Percentiles rank a stretch among this genome's conserved stretches.
Conservation (phyloP, 2,329 filamentous ascomycete genomes). For the Xylariales sp. region DNA sequence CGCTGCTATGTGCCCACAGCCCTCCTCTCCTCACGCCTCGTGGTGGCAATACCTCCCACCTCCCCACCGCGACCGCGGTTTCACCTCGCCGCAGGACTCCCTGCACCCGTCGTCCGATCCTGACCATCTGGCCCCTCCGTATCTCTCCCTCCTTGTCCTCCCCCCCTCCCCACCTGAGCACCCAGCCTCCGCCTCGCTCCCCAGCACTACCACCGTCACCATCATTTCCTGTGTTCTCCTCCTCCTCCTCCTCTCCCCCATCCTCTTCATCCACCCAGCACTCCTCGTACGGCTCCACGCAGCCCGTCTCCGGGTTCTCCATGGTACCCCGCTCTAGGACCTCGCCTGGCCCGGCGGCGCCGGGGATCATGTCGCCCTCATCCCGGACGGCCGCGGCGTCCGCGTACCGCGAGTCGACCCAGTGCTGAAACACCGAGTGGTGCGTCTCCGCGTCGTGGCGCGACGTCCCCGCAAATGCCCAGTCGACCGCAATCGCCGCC, state of each 20-base stretch:
- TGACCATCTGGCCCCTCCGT: conserved; percentile 2
- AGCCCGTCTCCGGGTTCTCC: conserved; percentile 51
- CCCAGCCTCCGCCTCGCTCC: conserved; percentile 1
- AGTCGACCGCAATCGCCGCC: conserved; percentile 35
- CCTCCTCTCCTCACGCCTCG: not conserved
- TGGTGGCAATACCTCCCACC: too few species aligned
- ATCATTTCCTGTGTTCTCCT: not conserved
- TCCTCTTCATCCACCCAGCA: conserved; percentile 10
- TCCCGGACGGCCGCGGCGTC: conserved; percentile 37
- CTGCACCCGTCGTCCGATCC: conserved; percentile 2
- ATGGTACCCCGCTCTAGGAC: conserved; percentile 55
- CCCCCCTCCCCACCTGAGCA: conserved; percentile 3
- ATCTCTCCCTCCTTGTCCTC: not conserved
- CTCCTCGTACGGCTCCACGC: conserved; percentile 8
- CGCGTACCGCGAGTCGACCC: conserved; percentile 50
- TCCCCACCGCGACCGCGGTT: not conserved
- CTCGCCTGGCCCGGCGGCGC: conserved; percentile 21
- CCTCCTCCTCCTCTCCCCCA: not conserved
- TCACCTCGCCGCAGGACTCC: conserved; percentile 2
- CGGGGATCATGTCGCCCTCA: conserved; percentile 50
- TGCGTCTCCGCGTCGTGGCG: conserved; percentile 14
- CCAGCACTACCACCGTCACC: too few species aligned
- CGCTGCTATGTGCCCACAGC: not conserved
- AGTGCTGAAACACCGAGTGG: conserved; percentile 50
- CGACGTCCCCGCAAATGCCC: conserved; percentile 59